These are phyloP conservation scores for Murraya paniculata DNA, from an alignment of 345 rosid species.

Conservation along the genomic window DNA sequence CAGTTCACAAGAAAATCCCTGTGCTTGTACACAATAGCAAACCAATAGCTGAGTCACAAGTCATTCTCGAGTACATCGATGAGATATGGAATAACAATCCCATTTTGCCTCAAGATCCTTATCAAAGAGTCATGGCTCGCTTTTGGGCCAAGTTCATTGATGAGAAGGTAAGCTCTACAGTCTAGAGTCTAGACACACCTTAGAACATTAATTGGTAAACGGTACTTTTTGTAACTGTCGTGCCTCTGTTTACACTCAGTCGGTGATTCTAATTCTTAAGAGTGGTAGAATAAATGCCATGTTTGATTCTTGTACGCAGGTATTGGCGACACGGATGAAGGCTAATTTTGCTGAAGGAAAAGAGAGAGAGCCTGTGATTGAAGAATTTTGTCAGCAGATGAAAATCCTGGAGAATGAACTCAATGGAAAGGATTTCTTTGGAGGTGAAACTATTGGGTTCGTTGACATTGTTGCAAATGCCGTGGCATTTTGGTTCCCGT, in stretches of 20 bases:
- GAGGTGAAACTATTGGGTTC: conserved; percentile 22
- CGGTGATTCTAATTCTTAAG: background rate
- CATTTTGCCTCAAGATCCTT: conserved; percentile 40
- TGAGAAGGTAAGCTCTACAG: conserved; percentile 20
- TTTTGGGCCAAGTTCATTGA: conserved; percentile 42
- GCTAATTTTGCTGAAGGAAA: background rate
- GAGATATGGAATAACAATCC: conserved; percentile 41
- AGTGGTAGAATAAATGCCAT: background rate
- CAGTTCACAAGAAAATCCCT: conserved; percentile 37
- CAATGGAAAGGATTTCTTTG: conserved; percentile 23
- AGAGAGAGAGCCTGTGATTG: background rate
- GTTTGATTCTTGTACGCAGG: background rate
- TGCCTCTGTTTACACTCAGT: too few relatives aligned
- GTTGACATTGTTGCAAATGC: conserved; percentile 12
- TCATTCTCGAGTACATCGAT: conserved; percentile 46
- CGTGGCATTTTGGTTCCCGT: conserved; percentile 5
- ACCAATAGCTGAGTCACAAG: conserved; percentile 29
- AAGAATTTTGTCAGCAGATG: conserved; percentile 18
- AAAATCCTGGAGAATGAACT: conserved; percentile 24
- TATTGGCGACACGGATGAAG: background rate
- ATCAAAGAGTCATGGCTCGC: conserved; percentile 36
- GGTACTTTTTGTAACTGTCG: too few relatives aligned
- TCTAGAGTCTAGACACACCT: background rate
- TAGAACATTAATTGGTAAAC: too few relatives aligned
- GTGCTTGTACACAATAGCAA: conserved; percentile 45